Conservation (phyloP, 306 rosid genomes). For the Casuarina glauca region DNA sequence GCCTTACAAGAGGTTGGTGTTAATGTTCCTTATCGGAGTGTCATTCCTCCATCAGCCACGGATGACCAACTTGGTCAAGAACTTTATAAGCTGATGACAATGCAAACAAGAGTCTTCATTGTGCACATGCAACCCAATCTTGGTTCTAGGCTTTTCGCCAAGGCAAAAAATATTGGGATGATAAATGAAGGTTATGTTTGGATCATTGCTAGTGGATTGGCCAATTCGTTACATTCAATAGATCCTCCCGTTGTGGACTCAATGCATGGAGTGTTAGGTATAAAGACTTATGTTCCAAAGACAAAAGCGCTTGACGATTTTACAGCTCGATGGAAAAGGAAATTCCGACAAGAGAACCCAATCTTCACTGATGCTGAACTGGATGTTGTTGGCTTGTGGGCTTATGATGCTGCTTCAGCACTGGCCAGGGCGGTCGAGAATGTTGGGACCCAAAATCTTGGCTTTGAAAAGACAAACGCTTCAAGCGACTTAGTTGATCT, state of each 20-base stretch:
- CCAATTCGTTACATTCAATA: not conserved
- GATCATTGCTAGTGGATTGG: slow-evolving; percentile 32
- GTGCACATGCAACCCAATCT: slow-evolving; percentile 28
- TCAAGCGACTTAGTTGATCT: slow-evolving; percentile 39
- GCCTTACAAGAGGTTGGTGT: slow-evolving; percentile 30
- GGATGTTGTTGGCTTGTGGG: slow-evolving; percentile 51
- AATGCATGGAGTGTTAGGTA: slow-evolving; percentile 43
- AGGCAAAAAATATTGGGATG: slow-evolving; percentile 41
- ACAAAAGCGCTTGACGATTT: slow-evolving; percentile 34
- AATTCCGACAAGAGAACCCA: slow-evolving; percentile 37
- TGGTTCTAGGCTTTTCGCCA: slow-evolving; percentile 26
- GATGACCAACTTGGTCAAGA: slow-evolving; percentile 26
- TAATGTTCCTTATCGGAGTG: slow-evolving; percentile 22
- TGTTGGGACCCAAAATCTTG: slow-evolving; percentile 15
- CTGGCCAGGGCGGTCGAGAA: slow-evolving; percentile 58
- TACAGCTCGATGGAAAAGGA: slow-evolving; percentile 41
- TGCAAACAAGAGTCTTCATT: slow-evolving; percentile 36
- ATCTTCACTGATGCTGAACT: slow-evolving; percentile 17
- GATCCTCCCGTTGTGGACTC: not conserved
- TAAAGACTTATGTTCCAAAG: slow-evolving; percentile 39
- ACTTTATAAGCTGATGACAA: slow-evolving; percentile 32
- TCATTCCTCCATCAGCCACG: slow-evolving; percentile 17
- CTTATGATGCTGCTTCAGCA: slow-evolving; percentile 58
- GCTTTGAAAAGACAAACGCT: not conserved
- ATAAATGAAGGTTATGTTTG: slow-evolving; percentile 47